These are phyloP conservation scores for Mediolabrus comicus DNA, from an alignment of 108 stramenopile species.

Conservation along the genomic window DNA sequence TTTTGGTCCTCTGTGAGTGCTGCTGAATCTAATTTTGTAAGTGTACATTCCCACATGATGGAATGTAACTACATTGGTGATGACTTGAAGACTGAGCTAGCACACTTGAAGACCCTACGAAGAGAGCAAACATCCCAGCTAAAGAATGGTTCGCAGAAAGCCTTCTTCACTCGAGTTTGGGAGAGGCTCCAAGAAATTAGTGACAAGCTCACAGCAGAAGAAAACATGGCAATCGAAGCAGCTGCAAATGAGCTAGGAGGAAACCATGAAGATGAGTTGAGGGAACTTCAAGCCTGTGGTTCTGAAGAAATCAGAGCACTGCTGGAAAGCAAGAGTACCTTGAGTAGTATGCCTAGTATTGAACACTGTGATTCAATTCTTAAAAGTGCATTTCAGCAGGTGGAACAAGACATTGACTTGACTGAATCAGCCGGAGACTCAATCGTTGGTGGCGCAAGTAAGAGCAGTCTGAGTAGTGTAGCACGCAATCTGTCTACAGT, in stretches of 20 bases:
- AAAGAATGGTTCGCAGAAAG: constrained; percentile 86
- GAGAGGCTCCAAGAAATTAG: constrained; percentile 57
- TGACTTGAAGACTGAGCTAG: constrained; percentile 63
- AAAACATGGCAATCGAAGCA: not conserved
- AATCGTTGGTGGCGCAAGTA: constrained; percentile 28
- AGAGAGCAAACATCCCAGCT: constrained; percentile 82
- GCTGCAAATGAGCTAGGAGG: constrained; percentile 1
- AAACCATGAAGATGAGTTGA: constrained; percentile 5
- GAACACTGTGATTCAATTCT: constrained; percentile 17
- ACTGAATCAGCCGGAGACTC: constrained; percentile 37
- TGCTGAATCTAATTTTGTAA: constrained; percentile 90
- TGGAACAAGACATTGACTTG: constrained; percentile 6
- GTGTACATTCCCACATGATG: constrained; percentile 91
- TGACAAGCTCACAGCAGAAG: not conserved
- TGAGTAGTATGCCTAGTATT: constrained; percentile 37
- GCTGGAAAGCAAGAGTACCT: constrained; percentile 43
- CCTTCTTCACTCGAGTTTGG: constrained; percentile 88
- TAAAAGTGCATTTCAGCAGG: not conserved
- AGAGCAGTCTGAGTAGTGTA: constrained; percentile 43
- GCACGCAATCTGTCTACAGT: constrained; percentile 38
- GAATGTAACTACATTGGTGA: constrained; percentile 72
- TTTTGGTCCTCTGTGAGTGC: constrained; percentile 92
- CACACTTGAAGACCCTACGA: constrained; percentile 69
- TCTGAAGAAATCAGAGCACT: constrained; percentile 40
- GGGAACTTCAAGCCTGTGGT: constrained; percentile 8